Evolutionary conservation across 2,329 filamentous ascomycete genomes (phyloP), one percentile per base, ranked within the genome.

Genomic region (Nemania bipapillata): DNA sequence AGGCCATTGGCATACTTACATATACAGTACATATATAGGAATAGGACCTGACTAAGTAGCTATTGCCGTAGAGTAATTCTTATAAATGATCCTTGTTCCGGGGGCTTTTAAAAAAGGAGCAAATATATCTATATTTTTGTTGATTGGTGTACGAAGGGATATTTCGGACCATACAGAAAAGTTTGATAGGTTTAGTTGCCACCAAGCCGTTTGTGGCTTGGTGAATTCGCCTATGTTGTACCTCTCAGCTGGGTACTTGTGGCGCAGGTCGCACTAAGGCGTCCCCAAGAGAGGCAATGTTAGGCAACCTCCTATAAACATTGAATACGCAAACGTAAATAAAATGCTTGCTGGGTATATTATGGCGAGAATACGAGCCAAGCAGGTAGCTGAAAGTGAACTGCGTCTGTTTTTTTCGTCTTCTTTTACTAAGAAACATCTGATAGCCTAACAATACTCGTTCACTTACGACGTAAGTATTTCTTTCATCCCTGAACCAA

Each of bases 261-360:
- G 65, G 53, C 59, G 58, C 28, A 6, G 53, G 54, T 15, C 26
- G 28, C 58, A 26, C 37, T 26, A 53, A 63, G 59, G 35, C n/a
- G n/a, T n/a, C 59, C 8, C 17, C 30, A 11, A 26, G 12, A 32
- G 40, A 47, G 24, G 32, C 7, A 47, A 20, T 15, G 52, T 26
- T n/a, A 53, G 49, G 49, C 20, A 30, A 6, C 22, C 22, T 24
- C n/a, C n/a, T n/a, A n/a, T n/a, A n/a, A 26, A 26, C 24, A 24
- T 26, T 24, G 22, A 22, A 20, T 50, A 50, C 1, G 47, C 3
- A 49, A 15, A 45, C n/a, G 17, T 45, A 20, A n/a, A n/a, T 3
- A 20, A 45, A n/a, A n/a, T 6, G 6, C 24, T 22, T 6, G 6
- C 24, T 22, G 9, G 20, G 5, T 50, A 45, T 45, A 32, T 32